These are phyloP conservation scores for Plenodomus tracheiphilus DNA, from an alignment of 2,329 filamentous ascomycete genomes.

Conservation along the genomic window DNA sequence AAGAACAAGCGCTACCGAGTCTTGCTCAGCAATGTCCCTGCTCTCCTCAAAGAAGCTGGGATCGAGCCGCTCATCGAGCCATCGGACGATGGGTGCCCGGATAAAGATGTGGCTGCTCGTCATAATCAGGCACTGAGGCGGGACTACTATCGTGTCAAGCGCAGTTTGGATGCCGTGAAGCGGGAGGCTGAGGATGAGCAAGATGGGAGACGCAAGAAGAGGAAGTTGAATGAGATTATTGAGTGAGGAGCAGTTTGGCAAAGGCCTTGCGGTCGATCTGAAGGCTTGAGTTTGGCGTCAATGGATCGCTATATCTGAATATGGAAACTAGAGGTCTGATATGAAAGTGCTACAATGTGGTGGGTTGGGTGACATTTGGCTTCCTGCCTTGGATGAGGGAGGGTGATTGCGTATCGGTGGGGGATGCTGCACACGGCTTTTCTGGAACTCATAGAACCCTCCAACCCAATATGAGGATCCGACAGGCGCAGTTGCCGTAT, in stretches of 20 bases:
- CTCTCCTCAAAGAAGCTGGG: conserved; percentile 3
- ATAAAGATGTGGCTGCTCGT: conserved; percentile 8
- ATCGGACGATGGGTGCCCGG: conserved; percentile 6
- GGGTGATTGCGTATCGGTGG: too few relatives aligned
- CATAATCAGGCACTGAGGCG: conserved; percentile 9
- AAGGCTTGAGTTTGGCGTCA: background rate
- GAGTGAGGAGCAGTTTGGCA: background rate
- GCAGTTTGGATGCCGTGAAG: conserved; percentile 2
- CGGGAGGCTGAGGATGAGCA: background rate
- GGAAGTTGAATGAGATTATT: background rate
- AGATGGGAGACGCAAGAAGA: background rate
- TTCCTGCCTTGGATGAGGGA: too few relatives aligned
- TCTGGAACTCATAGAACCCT: too few relatives aligned
- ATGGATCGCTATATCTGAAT: too few relatives aligned
- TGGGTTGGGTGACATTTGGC: too few relatives aligned
- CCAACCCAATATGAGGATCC: too few relatives aligned
- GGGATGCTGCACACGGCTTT: too few relatives aligned
- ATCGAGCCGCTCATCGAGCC: conserved; percentile 14
- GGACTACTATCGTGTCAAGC: conserved; percentile 7
- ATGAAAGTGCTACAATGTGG: too few relatives aligned
- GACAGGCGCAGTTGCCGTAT: too few relatives aligned
- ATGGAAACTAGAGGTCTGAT: too few relatives aligned
- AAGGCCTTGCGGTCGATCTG: background rate
- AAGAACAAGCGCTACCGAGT: background rate
- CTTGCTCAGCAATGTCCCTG: conserved; percentile 14